phyloP scores from a whole-genome alignment of 352 stramenopile genomes.

The Lagenidium giganteum region DNA sequence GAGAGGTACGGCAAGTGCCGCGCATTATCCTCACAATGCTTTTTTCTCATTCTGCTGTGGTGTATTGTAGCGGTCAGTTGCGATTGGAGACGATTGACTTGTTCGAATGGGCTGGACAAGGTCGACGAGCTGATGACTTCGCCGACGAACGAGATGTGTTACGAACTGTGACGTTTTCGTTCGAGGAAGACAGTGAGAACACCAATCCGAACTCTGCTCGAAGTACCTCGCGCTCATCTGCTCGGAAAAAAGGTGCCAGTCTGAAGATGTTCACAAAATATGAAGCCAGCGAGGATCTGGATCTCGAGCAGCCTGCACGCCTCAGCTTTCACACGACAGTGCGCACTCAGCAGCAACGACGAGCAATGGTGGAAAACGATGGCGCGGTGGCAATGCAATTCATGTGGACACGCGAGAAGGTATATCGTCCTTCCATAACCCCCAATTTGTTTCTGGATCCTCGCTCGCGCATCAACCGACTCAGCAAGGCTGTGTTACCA shows the following conservation, averaged over 20 bases:
- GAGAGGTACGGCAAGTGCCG: constrained; percentile 20
- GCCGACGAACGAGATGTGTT: background rate
- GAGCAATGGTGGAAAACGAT: constrained; percentile 36
- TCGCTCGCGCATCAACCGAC: too few species aligned
- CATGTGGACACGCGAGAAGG: constrained; percentile 40
- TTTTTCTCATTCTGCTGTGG: background rate
- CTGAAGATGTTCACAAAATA: constrained; percentile 6
- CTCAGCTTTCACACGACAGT: constrained; percentile 45
- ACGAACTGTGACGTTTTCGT: constrained; percentile 11
- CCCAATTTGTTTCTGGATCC: constrained; percentile 14
- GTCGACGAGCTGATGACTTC: constrained; percentile 3
- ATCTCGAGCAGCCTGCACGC: background rate
- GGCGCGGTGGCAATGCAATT: constrained; percentile 54
- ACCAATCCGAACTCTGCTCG: constrained; percentile 3
- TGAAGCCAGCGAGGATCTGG: background rate
- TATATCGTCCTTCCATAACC: constrained; percentile 20
- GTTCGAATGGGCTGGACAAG: constrained; percentile 54
- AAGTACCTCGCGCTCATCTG: constrained; percentile 13
- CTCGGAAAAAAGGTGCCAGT: constrained; percentile 8
- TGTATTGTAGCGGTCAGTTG: constrained; percentile 24
- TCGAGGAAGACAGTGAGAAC: constrained; percentile 7
- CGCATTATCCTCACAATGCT: background rate
- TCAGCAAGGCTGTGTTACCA: background rate
- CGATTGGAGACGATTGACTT: constrained; percentile 53
- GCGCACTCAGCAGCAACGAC: constrained; percentile 30